Conservation (phyloP, 768 basidiomycete genomes). For the Amanita rubescens region DNA sequence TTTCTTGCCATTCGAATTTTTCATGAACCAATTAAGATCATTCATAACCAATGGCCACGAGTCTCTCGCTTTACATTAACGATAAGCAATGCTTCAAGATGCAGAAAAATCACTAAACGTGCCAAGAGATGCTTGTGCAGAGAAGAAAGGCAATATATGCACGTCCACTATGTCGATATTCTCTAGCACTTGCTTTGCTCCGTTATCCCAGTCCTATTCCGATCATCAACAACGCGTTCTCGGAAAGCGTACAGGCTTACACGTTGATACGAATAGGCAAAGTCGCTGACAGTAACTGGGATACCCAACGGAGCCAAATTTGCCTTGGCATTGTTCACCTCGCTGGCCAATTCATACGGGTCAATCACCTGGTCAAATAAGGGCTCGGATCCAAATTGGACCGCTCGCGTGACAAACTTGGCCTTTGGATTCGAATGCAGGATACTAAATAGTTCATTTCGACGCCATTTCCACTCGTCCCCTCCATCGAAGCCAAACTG, state of each 20-base stretch:
- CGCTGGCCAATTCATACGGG: conserved; percentile 38
- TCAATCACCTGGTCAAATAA: conserved; percentile 51
- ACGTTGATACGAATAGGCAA: conserved; percentile 52
- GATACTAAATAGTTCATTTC: conserved; percentile 41
- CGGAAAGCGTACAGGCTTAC: conserved; percentile 14
- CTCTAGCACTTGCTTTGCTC: conserved; percentile 46
- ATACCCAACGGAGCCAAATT: conserved; percentile 47
- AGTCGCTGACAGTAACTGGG: conserved; percentile 61
- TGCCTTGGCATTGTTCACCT: conserved; percentile 43
- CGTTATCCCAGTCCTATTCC: conserved; percentile 33
- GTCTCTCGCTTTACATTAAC: conserved; percentile 31
- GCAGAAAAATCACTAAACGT: conserved; percentile 5
- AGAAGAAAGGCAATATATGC: conserved; percentile 70
- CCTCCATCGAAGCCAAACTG: conserved; percentile 16
- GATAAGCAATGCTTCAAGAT: neutral
- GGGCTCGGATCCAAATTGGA: conserved; percentile 71
- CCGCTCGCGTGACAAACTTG: conserved; percentile 53
- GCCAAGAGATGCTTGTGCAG: conserved; percentile 48
- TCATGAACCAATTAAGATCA: conserved; percentile 63
- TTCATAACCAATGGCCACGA: conserved; percentile 56
- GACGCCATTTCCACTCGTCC: conserved; percentile 45
- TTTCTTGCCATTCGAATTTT: conserved; percentile 61
- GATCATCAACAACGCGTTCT: neutral
- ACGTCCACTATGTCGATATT: conserved; percentile 59
- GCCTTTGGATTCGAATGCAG: conserved; percentile 56